Evolutionary conservation across 2,329 filamentous ascomycete genomes (phyloP).

Genomic region (Stemphylium beticola): DNA sequence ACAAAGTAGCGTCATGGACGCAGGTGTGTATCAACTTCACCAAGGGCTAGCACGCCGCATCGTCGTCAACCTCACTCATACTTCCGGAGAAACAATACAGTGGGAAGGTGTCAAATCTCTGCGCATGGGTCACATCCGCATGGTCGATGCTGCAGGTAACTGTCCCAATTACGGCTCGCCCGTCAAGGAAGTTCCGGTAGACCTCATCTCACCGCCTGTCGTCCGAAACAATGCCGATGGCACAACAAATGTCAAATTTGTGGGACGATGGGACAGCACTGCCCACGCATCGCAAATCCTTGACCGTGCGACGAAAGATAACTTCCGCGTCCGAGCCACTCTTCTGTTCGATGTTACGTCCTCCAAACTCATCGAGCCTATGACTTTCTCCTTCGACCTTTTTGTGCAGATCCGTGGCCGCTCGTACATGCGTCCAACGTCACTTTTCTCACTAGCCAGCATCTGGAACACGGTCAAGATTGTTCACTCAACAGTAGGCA

Average conservation of each 20-base stretch:
- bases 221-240: conserved; percentile 89
- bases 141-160: conserved; percentile 85
- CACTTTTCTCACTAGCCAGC: conserved; percentile 80
- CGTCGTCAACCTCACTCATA: conserved; percentile 87
- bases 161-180: conserved; percentile 76
- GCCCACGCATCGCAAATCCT: conserved; percentile 89
- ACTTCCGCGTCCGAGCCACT: conserved; percentile 87
- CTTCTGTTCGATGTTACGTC: conserved; percentile 87
- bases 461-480: conserved; percentile 86
- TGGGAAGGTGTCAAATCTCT: conserved; percentile 84
- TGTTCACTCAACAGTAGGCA: conserved; percentile 82
- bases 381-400: conserved; percentile 83
- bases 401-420: conserved; percentile 84
- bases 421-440: conserved; percentile 82
- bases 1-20: conserved; percentile 81
- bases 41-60: conserved; percentile 92
- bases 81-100: conserved; percentile 82
- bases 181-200: conserved; percentile 76
- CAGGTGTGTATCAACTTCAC: conserved; percentile 92
- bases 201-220: conserved; percentile 76
- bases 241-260: conserved; percentile 81
- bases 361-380: conserved; percentile 81
- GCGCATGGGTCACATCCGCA: conserved; percentile 78
- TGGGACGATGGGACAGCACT: conserved; percentile 97
- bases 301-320: conserved; percentile 92